Evolutionary conservation across 73 alveolate species (phyloP).

Genomic region (Durusdinium trenchii): DNA sequence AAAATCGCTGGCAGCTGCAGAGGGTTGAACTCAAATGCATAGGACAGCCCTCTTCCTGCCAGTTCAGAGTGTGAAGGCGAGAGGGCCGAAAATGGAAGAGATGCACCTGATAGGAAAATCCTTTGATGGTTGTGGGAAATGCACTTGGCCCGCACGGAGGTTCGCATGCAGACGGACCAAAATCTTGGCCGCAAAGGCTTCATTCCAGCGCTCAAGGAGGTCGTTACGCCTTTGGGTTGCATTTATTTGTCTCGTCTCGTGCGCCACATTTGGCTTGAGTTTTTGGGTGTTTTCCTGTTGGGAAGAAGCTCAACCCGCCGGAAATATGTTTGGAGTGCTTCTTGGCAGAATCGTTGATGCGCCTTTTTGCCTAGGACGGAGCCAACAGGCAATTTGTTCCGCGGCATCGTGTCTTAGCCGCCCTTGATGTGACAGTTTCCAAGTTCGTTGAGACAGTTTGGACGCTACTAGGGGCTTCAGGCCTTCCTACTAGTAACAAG

Average conservation of each 20-base stretch:
- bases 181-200: constrained; percentile 38
- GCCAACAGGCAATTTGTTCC: constrained; percentile 19
- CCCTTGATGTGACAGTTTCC: background rate
- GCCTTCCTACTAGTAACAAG: no score
- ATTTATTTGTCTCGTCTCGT: no score
- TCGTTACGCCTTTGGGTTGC: constrained; percentile 48
- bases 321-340: background rate
- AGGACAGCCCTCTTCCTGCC: constrained; percentile 68
- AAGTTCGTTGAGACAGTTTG: no score
- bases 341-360: no score
- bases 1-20: background rate
- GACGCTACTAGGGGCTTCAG: no score
- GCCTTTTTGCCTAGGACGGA: background rate
- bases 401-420: background rate
- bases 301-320: background rate
- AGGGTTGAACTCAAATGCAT: background rate
- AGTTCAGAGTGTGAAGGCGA: constrained; percentile 71
- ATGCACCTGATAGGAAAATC: background rate
- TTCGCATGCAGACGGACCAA: constrained; percentile 81
- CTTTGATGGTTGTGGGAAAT: background rate
- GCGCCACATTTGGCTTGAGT: background rate
- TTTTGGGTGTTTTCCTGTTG: background rate
- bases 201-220: constrained; percentile 2
- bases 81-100: background rate
- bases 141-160: background rate